Percentiles rank a stretch among this genome's conserved stretches.
Conservation (phyloP, 768 basidiomycete genomes). For the Lactarius evosmus region DNA sequence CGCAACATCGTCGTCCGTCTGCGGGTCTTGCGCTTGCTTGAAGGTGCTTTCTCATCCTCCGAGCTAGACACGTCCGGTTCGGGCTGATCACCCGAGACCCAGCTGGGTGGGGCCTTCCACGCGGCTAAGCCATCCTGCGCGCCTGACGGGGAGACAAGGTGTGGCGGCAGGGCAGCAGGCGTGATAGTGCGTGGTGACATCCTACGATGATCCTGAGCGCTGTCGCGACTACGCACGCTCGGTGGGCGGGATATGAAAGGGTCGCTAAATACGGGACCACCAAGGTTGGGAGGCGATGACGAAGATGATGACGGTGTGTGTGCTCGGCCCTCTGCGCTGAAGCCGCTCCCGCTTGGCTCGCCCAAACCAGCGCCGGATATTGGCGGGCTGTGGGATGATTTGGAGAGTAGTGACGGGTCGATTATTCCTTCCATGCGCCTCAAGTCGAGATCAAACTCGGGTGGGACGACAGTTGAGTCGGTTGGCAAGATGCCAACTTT, state of each 20-base stretch:
- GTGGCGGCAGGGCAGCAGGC: constrained; percentile 21
- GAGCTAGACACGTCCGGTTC: constrained; percentile 44
- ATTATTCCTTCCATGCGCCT: constrained; percentile 83
- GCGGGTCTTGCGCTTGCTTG: constrained; percentile 28
- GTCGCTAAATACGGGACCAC: constrained; percentile 25
- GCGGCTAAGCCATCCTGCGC: constrained; percentile 19
- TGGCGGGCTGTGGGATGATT: constrained; percentile 36
- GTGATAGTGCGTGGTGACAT: constrained; percentile 20
- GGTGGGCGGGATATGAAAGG: constrained; percentile 23
- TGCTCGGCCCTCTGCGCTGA: constrained; percentile 14
- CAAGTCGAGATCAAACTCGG: constrained; percentile 60
- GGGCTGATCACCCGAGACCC: constrained; percentile 55
- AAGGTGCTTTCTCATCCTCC: constrained; percentile 37
- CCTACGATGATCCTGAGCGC: constrained; percentile 17
- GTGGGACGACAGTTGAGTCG: constrained; percentile 36
- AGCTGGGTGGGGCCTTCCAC: constrained; percentile 76
- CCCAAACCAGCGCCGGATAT: constrained; percentile 43
- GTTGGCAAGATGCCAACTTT: constrained; percentile 31
- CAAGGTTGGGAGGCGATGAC: constrained; percentile 16
- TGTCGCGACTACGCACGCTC: constrained; percentile 18
- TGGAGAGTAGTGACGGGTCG: constrained; percentile 39
- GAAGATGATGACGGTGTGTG: constrained; percentile 20
- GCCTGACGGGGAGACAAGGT: constrained; percentile 22
- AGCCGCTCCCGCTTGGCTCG: constrained; percentile 35
- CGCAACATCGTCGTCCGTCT: constrained; percentile 20